Conservation (phyloP, 208 protist species). For the Borovskyia barvae region DNA sequence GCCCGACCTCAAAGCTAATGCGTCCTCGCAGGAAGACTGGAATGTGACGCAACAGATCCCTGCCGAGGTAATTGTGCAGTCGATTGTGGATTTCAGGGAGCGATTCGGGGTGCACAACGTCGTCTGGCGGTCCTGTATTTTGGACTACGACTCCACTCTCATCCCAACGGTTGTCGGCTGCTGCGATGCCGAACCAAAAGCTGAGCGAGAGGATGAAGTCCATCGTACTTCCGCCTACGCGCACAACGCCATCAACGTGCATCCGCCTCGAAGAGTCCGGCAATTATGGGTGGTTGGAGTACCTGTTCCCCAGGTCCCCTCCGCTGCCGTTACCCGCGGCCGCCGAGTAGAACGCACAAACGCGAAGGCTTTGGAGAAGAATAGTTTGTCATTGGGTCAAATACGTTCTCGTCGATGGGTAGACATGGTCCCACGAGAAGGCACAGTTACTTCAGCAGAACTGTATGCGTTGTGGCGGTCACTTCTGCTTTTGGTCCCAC, state of each 20-base stretch:
- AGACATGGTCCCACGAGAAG: constrained; percentile 19
- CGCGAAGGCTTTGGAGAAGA: not conserved
- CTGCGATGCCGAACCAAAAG: not conserved
- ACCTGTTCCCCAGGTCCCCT: constrained; percentile 3
- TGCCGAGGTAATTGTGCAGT: constrained; percentile 14
- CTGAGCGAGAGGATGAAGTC: constrained; percentile 2
- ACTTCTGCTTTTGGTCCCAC: too few relatives aligned
- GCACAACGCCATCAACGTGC: constrained; percentile 30
- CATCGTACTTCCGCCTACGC: constrained; percentile 25
- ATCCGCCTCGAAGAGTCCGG: constrained; percentile 18
- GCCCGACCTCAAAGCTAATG: not conserved
- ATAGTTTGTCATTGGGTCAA: not conserved
- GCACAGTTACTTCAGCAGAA: constrained; percentile 10
- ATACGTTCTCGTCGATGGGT: constrained; percentile 21
- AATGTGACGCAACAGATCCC: constrained; percentile 26
- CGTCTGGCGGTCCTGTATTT: constrained; percentile 5
- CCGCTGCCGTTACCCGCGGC: too few relatives aligned
- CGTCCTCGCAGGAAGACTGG: constrained; percentile 6
- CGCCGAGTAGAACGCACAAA: not conserved
- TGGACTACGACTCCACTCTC: constrained; percentile 8
- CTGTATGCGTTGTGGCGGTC: constrained; percentile 21
- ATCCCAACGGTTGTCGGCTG: too few relatives aligned
- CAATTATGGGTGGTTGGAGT: constrained; percentile 30
- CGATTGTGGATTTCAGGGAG: constrained; percentile 22
- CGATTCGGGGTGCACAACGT: constrained; percentile 31